Percentiles rank a stretch among this genome's conserved stretches.
phyloP scores from a whole-genome alignment of 2,329 filamentous ascomycete genomes.

The Cadophora sp. region DNA sequence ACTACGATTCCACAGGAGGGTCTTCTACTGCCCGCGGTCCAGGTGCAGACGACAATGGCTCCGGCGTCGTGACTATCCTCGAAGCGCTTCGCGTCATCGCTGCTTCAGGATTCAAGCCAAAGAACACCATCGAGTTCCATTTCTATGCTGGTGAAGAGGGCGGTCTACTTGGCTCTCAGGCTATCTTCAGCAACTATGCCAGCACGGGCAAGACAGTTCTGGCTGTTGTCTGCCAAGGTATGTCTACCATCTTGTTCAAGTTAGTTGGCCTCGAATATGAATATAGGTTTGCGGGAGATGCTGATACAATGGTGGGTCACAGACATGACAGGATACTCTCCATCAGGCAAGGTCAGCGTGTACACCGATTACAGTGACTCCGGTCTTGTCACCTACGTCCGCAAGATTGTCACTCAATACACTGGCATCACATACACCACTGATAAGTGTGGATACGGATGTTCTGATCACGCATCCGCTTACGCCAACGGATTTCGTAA shows the following conservation, averaged over 20 bases:
- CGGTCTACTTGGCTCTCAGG: slow-evolving; percentile 84
- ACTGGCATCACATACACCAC: background rate
- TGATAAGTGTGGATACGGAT: slow-evolving; percentile 13
- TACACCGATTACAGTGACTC: slow-evolving; percentile 19
- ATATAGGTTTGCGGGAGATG: too few relatives aligned
- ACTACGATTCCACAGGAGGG: slow-evolving; percentile 13
- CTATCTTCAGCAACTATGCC: slow-evolving; percentile 82
- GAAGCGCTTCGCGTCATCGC: slow-evolving; percentile 85
- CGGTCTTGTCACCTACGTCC: slow-evolving; percentile 5
- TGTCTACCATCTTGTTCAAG: background rate
- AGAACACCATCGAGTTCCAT: slow-evolving; percentile 94
- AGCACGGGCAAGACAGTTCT: slow-evolving; percentile 75
- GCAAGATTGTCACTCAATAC: background rate
- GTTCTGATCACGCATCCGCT: slow-evolving; percentile 14
- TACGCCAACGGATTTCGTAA: slow-evolving; percentile 18
- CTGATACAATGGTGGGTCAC: background rate
- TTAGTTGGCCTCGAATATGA: too few relatives aligned
- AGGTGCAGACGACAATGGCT: slow-evolving; percentile 91
- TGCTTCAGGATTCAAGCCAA: slow-evolving; percentile 69
- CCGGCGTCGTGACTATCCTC: slow-evolving; percentile 89
- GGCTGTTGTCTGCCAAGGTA: slow-evolving; percentile 94
- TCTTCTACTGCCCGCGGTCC: slow-evolving; percentile 58
- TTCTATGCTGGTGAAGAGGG: slow-evolving; percentile 92
- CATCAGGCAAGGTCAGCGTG: slow-evolving; percentile 7
- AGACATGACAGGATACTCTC: slow-evolving; percentile 73